These are phyloP conservation scores for Cystobasidium onofrii DNA, from an alignment of 768 basidiomycete genomes.

Conservation along the genomic window DNA sequence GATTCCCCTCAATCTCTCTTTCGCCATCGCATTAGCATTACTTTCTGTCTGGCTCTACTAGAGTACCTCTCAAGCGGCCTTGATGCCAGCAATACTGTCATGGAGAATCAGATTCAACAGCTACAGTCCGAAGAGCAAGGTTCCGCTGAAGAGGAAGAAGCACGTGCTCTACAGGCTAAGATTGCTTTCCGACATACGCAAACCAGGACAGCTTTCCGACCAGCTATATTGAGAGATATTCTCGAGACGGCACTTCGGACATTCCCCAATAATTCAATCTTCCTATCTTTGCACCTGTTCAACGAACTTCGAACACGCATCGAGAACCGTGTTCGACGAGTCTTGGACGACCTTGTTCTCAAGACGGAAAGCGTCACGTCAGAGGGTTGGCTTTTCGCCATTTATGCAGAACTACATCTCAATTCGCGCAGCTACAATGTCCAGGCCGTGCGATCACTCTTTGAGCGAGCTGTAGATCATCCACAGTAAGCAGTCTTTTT, in stretches of 20 bases:
- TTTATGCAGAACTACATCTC: slow-evolving; percentile 41
- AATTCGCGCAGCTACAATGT: slow-evolving; percentile 39
- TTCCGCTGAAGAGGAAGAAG: slow-evolving; percentile 43
- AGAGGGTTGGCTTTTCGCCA: slow-evolving; percentile 42
- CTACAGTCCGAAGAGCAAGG: slow-evolving; percentile 33
- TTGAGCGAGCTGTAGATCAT: slow-evolving; percentile 45
- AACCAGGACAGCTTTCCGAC: slow-evolving; percentile 38
- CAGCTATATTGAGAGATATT: slow-evolving; percentile 40
- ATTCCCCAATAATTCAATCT: slow-evolving; percentile 47
- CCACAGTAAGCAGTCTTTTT: neutral
- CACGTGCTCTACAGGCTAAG: slow-evolving; percentile 42
- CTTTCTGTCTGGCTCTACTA: slow-evolving; percentile 35
- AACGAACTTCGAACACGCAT: slow-evolving; percentile 43
- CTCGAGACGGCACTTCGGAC: slow-evolving; percentile 44
- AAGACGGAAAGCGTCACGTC: slow-evolving; percentile 30
- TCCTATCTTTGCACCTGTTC: slow-evolving; percentile 45
- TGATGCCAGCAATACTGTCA: slow-evolving; percentile 37
- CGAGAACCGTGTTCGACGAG: slow-evolving; percentile 45
- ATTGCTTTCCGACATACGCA: slow-evolving; percentile 42
- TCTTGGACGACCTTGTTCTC: slow-evolving; percentile 40
- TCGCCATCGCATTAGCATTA: slow-evolving; percentile 22
- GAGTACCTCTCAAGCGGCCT: slow-evolving; percentile 41
- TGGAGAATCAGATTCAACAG: slow-evolving; percentile 37
- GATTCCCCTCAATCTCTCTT: slow-evolving; percentile 14
- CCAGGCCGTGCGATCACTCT: slow-evolving; percentile 45